phyloP scores from a whole-genome alignment of 164 flowering plant genomes.

The Hamamelis virginiana region DNA sequence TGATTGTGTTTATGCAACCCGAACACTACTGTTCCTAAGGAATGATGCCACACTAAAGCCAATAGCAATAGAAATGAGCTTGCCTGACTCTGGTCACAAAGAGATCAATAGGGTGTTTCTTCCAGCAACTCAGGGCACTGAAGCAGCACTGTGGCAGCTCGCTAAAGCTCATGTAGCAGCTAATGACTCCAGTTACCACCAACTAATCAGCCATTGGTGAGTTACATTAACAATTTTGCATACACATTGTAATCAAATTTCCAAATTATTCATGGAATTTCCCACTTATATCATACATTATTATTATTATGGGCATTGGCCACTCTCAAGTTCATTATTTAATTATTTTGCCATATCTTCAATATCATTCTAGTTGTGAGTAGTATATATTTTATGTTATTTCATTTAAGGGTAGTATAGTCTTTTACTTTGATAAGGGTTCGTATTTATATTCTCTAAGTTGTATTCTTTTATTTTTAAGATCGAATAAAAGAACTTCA shows the following conservation, averaged over 20 bases:
- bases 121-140: slow-evolving; percentile 40
- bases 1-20: slow-evolving; percentile 43
- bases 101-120: slow-evolving; percentile 28
- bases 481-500: too few species aligned
- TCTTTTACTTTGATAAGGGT: too few species aligned
- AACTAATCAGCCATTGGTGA: slow-evolving; percentile 65
- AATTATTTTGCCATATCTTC: too few species aligned
- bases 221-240: slow-evolving; percentile 4
- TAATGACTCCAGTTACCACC: slow-evolving; percentile 61
- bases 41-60: slow-evolving; percentile 47
- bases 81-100: slow-evolving; percentile 21
- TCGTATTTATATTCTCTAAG: too few species aligned
- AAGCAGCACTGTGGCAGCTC: slow-evolving; percentile 51
- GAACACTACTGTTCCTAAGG: slow-evolving; percentile 46
- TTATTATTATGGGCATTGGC: not conserved
- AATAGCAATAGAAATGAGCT: slow-evolving; percentile 55
- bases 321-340: too few species aligned
- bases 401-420: too few species aligned
- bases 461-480: too few species aligned
- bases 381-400: too few species aligned
- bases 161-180: slow-evolving; percentile 61
- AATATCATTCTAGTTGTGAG: too few species aligned
- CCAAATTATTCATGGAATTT: not conserved
- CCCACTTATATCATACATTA: not conserved
- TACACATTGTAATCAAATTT: not conserved